Base-by-base conservation (phyloP, 176 grass and related monocot species). In the Bothriochloa decipiens region DNA sequence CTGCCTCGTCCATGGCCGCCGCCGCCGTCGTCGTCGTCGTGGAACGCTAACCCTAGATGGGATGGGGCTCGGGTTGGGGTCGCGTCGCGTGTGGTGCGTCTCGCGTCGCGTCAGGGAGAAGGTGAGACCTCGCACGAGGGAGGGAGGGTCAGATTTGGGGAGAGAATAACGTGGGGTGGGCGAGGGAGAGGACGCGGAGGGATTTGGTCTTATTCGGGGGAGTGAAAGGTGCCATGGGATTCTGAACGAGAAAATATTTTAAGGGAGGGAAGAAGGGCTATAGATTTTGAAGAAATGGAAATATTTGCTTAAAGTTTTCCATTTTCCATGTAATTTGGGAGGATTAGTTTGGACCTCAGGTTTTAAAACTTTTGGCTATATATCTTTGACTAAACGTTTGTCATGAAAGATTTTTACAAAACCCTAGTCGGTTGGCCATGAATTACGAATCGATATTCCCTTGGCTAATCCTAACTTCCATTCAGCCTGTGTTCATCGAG, bases 21-120 rank as follows among this genome's bases (percentile, higher is more conserved):
- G 49, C 65, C 64, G 80, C 74, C 68, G 71, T 33, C 64, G 66
- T 15, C 29, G 29, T 32, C 29, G 85, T 65, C 68, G 66, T 15
- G 72, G 74, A 94, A 82, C 88, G 92, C 87, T 90, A 92, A 86
- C 90, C 90, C 89, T 90, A 90, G 68, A 81, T 37, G 46, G 5
- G 35, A 36, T 36, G 35, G 43, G 25, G 23, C 23, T 27, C 2
- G 45, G 43, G 36, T 26, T 42, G 36, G 37, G 36, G 49, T 81
- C 85, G 35, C 82, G 39, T 40, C 5, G 36, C 35, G 70, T 75
- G 68, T 61, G 85, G 78, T 64, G 76, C 9, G 66, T 60, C 68
- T 86, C 25, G 61, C 60, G 47, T 79, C 25, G 36, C 77, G 61
- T 69, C 28, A 40, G 25, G 45, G 25, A 52, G 41, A 23, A 26